Evolutionary conservation across 495 filamentous ascomycete genomes (phyloP), one percentile per base, ranked within the genome.

Genomic region (Penicillium lividum): DNA sequence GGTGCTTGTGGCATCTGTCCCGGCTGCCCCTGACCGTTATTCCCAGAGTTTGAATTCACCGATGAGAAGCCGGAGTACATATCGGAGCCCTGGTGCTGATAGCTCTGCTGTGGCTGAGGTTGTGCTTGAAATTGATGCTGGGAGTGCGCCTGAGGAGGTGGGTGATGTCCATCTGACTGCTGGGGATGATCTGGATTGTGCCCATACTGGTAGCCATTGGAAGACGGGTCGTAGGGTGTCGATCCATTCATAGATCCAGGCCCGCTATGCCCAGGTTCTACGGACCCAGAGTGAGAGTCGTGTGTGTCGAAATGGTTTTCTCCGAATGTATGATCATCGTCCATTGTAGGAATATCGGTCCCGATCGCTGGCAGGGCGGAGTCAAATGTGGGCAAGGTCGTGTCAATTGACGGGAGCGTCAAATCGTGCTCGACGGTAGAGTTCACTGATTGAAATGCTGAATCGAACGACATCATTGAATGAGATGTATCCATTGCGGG

Each of bases 1-100:
- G 75, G 71, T 22, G 75, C 75, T 53, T 79, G 77, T 38, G 72
- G 75, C 3, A 77, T 63, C 43, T 76, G 73, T 10, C 68, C 71
- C 7, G 63, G 58, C 51, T 77, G 73, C 45, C 73, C 69, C 51
- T 74, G 73, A 25, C 57, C 62, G 50, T 63, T 57, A 42, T 64
- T 67, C 25, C 54, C 59, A 22, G 67, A 53, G 30, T 63, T 60
- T 28, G 67, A 50, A 36, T 67, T 70, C 53, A 71, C 66, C 3
- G 66, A 52, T 7, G 66, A 52, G 62, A 72, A 57, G 34, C 63
- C 53, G 55, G 71, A 62, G 58, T 77, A 77, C 66, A 73, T 68
- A 16, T 75, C 75, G 0, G 63, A 56, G 10, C 48, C 65, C 46
- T 70, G 73, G 22, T 72, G 72, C 34, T 73, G 67, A 30, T 75